Percentiles rank a stretch among this genome's conserved stretches.
Evolutionary conservation across 2,329 filamentous ascomycete species (phyloP).

Genomic region (Sporothrix phasma): DNA sequence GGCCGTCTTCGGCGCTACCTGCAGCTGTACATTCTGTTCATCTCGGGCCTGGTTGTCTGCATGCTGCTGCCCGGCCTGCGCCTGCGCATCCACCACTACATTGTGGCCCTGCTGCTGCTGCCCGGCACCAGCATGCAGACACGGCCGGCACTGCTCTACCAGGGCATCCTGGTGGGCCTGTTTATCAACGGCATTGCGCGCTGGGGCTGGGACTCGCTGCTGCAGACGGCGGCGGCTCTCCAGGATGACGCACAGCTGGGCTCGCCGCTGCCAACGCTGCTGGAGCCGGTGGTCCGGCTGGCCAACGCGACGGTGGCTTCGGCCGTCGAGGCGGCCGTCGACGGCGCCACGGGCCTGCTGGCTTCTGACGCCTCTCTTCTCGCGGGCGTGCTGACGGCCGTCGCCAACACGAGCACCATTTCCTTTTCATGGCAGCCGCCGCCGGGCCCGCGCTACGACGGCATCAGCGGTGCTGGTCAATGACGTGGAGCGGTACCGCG

Average conservation of each 20-base stretch:
- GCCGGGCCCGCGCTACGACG: conserved; percentile 51
- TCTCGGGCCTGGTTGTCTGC: conserved; percentile 56
- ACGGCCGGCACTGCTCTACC: conserved; percentile 72
- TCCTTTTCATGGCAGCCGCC: conserved; percentile 46
- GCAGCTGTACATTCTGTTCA: conserved; percentile 63
- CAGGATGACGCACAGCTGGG: conserved; percentile 57
- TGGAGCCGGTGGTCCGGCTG: conserved; percentile 38
- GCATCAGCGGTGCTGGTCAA: conserved; percentile 74
- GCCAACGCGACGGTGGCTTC: conserved; percentile 14
- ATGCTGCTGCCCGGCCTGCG: conserved; percentile 66
- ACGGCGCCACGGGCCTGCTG: background rate
- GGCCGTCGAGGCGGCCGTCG: conserved; percentile 14
- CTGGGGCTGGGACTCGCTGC: conserved; percentile 84
- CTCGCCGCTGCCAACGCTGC: conserved; percentile 48
- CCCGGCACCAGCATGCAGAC: conserved; percentile 86
- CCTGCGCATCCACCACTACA: conserved; percentile 90
- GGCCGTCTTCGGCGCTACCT: conserved; percentile 70
- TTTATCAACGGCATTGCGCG: conserved; percentile 91
- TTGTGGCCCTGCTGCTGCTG: conserved; percentile 75
- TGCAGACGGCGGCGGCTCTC: conserved; percentile 69
- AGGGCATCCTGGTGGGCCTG: conserved; percentile 78
- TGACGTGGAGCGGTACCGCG: conserved; percentile 72
- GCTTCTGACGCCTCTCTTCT: background rate
- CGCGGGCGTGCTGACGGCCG: background rate
- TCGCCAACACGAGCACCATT: conserved; percentile 50